Conservation (phyloP, 2,329 filamentous ascomycete genomes). For the Exophiala lecanii-corni region DNA sequence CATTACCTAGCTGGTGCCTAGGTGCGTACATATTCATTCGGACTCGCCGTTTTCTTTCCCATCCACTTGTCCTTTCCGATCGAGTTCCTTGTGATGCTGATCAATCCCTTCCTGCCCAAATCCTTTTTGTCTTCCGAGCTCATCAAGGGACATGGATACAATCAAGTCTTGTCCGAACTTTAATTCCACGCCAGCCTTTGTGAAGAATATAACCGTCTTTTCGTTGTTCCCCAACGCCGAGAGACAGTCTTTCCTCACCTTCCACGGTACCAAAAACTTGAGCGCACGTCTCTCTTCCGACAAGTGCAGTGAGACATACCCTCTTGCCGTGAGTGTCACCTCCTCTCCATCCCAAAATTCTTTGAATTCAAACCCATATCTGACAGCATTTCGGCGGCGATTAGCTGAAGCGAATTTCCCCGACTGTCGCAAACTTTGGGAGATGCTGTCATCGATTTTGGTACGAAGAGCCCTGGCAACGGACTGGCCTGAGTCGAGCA, state of each 20-base stretch:
- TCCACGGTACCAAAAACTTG: background rate
- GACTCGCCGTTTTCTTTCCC: background rate
- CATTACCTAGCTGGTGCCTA: no score
- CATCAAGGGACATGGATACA: background rate
- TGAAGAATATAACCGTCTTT: slow-evolving; percentile 1
- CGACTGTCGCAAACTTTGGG: background rate
- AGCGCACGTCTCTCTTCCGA: background rate
- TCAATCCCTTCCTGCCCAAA: background rate
- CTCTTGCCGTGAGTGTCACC: background rate
- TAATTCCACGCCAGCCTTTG: background rate
- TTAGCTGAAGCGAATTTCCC: background rate
- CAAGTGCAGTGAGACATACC: slow-evolving; percentile 1
- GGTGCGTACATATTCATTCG: background rate
- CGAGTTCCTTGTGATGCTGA: background rate
- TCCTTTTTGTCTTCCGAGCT: background rate
- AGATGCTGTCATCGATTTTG: background rate
- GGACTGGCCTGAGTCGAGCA: background rate
- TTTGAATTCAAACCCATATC: background rate
- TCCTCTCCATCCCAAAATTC: background rate
- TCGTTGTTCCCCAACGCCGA: background rate
- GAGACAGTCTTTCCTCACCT: background rate
- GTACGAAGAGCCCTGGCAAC: background rate
- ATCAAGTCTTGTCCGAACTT: background rate
- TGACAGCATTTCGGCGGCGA: background rate
- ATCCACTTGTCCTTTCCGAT: background rate